A percentile compares a stretch with the other conserved stretches of the same genome.
Conservation (phyloP, 2,329 filamentous ascomycete species). For the Fusarium sp. region DNA sequence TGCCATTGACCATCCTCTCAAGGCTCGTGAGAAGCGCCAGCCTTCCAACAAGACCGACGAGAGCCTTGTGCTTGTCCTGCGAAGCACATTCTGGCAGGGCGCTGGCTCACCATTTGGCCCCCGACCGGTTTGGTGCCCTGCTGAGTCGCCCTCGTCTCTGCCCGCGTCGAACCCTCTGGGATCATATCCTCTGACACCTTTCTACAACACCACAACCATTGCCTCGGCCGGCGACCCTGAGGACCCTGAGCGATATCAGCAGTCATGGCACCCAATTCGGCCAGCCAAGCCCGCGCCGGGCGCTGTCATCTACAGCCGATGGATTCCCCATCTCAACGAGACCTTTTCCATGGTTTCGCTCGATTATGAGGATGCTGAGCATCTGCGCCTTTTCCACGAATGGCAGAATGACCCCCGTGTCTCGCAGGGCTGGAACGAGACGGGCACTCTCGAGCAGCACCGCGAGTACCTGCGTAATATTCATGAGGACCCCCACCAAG, state of each 20-base stretch:
- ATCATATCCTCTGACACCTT: slow-evolving; percentile 61
- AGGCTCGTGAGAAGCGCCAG: slow-evolving; percentile 47
- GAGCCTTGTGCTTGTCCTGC: slow-evolving; percentile 57
- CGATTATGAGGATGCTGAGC: slow-evolving; percentile 72
- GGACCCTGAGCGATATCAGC: slow-evolving; percentile 55
- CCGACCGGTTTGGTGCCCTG: slow-evolving; percentile 70
- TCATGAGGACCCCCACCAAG: slow-evolving; percentile 77
- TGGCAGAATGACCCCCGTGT: slow-evolving; percentile 90
- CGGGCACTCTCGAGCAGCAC: slow-evolving; percentile 80
- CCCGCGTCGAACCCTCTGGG: slow-evolving; percentile 52
- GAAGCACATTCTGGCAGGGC: slow-evolving; percentile 76
- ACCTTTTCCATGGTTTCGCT: slow-evolving; percentile 83
- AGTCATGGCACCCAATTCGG: slow-evolving; percentile 77
- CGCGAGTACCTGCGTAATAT: slow-evolving; percentile 76
- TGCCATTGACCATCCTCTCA: slow-evolving; percentile 60
- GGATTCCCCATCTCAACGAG: slow-evolving; percentile 80
- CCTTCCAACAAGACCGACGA: slow-evolving; percentile 40
- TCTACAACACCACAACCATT: slow-evolving; percentile 58
- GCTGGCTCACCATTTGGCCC: slow-evolving; percentile 75
- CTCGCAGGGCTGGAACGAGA: slow-evolving; percentile 83
- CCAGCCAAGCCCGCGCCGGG: slow-evolving; percentile 78
- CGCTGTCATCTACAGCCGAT: slow-evolving; percentile 80
- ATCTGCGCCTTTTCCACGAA: slow-evolving; percentile 77
- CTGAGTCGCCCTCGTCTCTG: slow-evolving; percentile 54
- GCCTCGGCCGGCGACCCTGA: slow-evolving; percentile 54